Base-by-base conservation (phyloP, 1,139 yeast genomes). In the Blastobotrys ciferrii region DNA sequence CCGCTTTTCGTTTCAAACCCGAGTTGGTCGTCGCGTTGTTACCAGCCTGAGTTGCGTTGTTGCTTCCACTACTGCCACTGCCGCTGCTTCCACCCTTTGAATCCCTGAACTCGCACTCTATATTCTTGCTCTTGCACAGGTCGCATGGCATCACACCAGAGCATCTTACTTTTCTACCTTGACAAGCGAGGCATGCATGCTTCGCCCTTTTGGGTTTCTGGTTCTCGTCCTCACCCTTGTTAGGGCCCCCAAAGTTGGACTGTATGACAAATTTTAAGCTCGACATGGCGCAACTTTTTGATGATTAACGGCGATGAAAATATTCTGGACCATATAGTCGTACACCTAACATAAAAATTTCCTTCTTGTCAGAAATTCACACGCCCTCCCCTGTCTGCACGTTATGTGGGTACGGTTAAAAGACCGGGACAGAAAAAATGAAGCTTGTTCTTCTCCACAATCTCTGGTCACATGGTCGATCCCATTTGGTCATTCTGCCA, bases 101-200 rank as follows among this genome's bases (percentile, higher is more conserved):
- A 28, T 31, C 49, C 23, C 28, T 39, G 42, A 49, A 55, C n/a
- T 48, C 49, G 36, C 59, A 56, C 25, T 49, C 50, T 30, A 55
- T 45, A 33, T 47, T 45, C 40, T 50, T 53, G 4, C 45, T 39
- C 23, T 46, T 44, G 35, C 59, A 55, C 17, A 49, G 40, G 17
- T 47, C 48, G 40, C 58, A 55, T 2, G 58, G 59, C 23, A 42
- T 47, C 6, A 45, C 48, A 5, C 59, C 59, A 9, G 55, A 49
- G 40, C 59, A 56, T 45, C 53, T 32, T 48, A 50, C 52, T 43
- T 53, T 53, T 30, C 51, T 42, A 4, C 43, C 35, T 28, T 53
- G 50, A 32, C 57, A 53, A 9, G 46, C 42, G 20, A 46, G 35
- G 32, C 57, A 53, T 4, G 57, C 57, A 23, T 46, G 50, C 40